Conservation (phyloP, 495 filamentous ascomycete genomes). For the Tuber magnatum region DNA sequence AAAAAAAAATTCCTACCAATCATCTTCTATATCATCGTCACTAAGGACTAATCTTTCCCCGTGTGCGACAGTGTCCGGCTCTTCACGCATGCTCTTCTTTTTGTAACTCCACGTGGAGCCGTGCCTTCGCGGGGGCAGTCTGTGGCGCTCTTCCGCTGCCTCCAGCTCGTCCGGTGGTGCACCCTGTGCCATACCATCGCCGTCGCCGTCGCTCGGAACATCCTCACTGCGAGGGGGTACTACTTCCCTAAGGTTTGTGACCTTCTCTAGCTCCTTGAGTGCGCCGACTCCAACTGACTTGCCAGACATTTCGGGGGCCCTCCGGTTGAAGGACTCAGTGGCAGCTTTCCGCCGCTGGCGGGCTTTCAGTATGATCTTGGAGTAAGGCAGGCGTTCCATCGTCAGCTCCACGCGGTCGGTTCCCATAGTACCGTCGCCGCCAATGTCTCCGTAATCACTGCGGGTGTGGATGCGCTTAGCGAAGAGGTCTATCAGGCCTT, state of each 20-base stretch:
- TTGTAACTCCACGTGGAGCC: slow-evolving; percentile 37
- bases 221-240: slow-evolving; percentile 43
- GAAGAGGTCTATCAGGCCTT: slow-evolving; percentile 62
- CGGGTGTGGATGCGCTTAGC: slow-evolving; percentile 43
- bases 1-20: slow-evolving; percentile 10
- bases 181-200: slow-evolving; percentile 41
- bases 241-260: slow-evolving; percentile 60
- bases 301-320: slow-evolving; percentile 8
- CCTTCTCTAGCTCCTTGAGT: slow-evolving; percentile 55
- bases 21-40: slow-evolving; percentile 94
- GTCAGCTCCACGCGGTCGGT: slow-evolving; percentile 53
- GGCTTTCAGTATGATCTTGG: slow-evolving; percentile 55
- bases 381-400: slow-evolving; percentile 77
- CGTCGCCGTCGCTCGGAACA: slow-evolving; percentile 44
- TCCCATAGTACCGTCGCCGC: slow-evolving; percentile 37
- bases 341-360: slow-evolving; percentile 38
- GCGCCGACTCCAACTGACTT: slow-evolving; percentile 7
- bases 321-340: slow-evolving; percentile 19
- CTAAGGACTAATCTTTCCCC: slow-evolving; percentile 66
- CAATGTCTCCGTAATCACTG: slow-evolving; percentile 12
- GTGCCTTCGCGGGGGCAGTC: slow-evolving; percentile 28
- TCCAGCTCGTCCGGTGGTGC: slow-evolving; percentile 41
- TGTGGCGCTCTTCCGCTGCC: slow-evolving; percentile 45
- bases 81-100: slow-evolving; percentile 24
- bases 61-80: slow-evolving; percentile 22